These are phyloP conservation scores for Coemansia sp. DNA, from an alignment of 192 early-diverging fungal species.

Conservation along the genomic window DNA sequence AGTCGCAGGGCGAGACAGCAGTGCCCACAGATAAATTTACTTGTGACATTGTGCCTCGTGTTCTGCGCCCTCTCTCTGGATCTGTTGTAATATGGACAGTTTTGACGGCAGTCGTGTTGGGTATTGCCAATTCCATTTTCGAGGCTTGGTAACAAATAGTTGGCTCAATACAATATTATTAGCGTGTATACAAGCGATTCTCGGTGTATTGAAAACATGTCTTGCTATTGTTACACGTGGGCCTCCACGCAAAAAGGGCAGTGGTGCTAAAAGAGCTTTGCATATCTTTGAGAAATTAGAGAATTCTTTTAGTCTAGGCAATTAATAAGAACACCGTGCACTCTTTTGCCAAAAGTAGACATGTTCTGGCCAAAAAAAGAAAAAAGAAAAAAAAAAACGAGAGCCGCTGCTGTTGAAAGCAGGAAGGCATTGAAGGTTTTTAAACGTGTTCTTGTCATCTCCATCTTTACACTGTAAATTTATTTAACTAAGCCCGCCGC, in stretches of 20 bases:
- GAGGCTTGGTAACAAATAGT: not conserved
- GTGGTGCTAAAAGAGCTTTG: no score
- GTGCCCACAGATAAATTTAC: conserved; percentile 61
- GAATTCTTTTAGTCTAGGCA: no score
- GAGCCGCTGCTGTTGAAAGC: not conserved
- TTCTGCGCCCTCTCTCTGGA: conserved; percentile 19
- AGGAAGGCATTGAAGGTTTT: not conserved
- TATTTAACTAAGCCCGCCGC: not conserved
- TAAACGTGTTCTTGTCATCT: not conserved
- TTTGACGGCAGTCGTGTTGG: not conserved
- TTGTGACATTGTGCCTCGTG: conserved; percentile 45
- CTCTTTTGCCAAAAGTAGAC: not conserved
- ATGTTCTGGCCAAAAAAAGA: no score
- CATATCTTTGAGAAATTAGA: no score
- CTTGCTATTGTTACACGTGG: no score
- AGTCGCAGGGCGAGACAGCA: conserved; percentile 51
- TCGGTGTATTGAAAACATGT: no score
- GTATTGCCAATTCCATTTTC: not conserved
- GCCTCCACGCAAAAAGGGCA: no score
- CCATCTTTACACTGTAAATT: no score
- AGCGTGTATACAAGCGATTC: no score
- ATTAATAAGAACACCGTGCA: not conserved
- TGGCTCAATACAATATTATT: no score
- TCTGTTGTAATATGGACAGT: not conserved
- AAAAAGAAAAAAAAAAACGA: no score